phyloP scores from a whole-genome alignment of 164 flowering plant genomes.

The Amborella trichopoda region DNA sequence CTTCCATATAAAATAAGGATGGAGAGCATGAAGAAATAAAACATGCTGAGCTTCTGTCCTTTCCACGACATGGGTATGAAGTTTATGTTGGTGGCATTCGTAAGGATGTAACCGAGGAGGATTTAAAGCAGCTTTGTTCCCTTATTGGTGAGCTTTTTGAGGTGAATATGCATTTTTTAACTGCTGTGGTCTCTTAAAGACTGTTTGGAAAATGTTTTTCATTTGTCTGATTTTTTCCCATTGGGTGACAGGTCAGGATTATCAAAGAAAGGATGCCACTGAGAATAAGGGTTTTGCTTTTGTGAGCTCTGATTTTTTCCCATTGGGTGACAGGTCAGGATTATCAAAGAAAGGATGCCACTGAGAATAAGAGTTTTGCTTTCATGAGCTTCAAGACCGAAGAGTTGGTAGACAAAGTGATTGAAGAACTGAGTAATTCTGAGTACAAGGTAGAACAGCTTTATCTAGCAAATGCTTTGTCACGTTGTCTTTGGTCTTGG shows the following conservation, averaged over 20 bases:
- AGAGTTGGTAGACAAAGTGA: slow-evolving; percentile 69
- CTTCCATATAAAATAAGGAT: slow-evolving; percentile 22
- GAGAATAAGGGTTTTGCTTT: slow-evolving; percentile 87
- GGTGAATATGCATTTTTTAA: slow-evolving; percentile 20
- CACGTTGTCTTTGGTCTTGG: no score
- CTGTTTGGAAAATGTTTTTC: no score
- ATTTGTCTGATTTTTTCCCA: no score
- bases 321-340: slow-evolving; percentile 71
- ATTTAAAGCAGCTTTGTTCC: slow-evolving; percentile 51
- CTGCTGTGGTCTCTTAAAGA: no score
- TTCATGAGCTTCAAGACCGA: slow-evolving; percentile 67
- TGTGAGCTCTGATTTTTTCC: no score
- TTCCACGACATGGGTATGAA: slow-evolving; percentile 93
- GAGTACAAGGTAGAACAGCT: slow-evolving; percentile 49
- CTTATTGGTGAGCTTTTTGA: slow-evolving; percentile 72
- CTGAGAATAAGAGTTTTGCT: slow-evolving; percentile 75
- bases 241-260: slow-evolving; percentile 70
- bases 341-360: slow-evolving; percentile 67
- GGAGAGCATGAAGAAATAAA: slow-evolving; percentile 40
- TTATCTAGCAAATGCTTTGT: no score
- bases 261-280: slow-evolving; percentile 62
- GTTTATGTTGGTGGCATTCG: slow-evolving; percentile 77
- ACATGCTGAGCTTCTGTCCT: slow-evolving; percentile 77
- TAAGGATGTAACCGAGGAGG: slow-evolving; percentile 54
- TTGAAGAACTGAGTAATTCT: slow-evolving; percentile 48